phyloP scores from a whole-genome alignment of 768 basidiomycete species.

The Termitomyces bulborhizus region DNA sequence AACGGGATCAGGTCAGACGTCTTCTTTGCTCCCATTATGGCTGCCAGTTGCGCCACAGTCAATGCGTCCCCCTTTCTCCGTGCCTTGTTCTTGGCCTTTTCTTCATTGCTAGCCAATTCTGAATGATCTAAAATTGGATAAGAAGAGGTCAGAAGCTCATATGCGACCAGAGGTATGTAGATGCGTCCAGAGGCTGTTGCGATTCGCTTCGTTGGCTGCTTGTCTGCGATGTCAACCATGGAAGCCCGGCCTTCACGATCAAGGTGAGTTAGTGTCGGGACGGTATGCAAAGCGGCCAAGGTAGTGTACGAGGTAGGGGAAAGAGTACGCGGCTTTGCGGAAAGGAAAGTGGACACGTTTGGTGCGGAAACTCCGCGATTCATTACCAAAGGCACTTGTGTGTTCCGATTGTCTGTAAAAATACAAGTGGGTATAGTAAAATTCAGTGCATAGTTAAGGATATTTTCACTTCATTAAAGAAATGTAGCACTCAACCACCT shows the following conservation, averaged over 20 bases:
- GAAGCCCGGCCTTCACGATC: constrained; percentile 61
- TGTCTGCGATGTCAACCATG: constrained; percentile 80
- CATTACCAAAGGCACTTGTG: neutral
- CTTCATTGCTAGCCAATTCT: constrained; percentile 14
- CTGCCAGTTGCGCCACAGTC: constrained; percentile 77
- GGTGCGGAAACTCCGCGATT: neutral
- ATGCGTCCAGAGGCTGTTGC: constrained; percentile 79
- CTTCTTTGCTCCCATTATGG: constrained; percentile 82
- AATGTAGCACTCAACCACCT: constrained; percentile 71
- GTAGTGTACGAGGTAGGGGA: constrained; percentile 10
- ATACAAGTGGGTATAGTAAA: constrained; percentile 10
- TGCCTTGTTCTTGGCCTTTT: constrained; percentile 42
- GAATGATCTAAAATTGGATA: constrained; percentile 23
- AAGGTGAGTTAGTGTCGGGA: constrained; percentile 58
- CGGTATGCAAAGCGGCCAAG: constrained; percentile 19
- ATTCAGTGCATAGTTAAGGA: constrained; percentile 11
- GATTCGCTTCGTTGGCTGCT: constrained; percentile 51
- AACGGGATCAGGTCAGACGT: constrained; percentile 82
- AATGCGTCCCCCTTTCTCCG: constrained; percentile 64
- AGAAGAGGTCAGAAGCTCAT: constrained; percentile 49
- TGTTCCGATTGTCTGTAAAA: constrained; percentile 11
- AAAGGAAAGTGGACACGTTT: neutral
- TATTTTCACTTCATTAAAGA: constrained; percentile 18
- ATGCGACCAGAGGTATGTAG: constrained; percentile 58
- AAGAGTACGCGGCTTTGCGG: neutral